Conservation (phyloP, 2,329 filamentous ascomycete genomes). For the Fusarium setosum region DNA sequence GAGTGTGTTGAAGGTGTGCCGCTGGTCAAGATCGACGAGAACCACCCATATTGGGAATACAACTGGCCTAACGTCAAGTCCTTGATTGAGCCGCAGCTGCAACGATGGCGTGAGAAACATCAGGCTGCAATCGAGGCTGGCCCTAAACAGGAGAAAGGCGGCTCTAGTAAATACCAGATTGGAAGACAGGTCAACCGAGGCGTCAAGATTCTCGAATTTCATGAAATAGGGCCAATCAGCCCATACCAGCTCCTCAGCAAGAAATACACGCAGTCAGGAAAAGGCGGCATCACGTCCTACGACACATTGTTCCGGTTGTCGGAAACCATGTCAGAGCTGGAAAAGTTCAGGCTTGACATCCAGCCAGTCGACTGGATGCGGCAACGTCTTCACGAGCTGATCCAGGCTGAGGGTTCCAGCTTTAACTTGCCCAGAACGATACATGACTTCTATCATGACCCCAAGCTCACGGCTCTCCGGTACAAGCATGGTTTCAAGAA, state of each 20-base stretch:
- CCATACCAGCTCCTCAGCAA: slow-evolving; percentile 68
- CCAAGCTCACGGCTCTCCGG: slow-evolving; percentile 61
- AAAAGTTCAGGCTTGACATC: slow-evolving; percentile 64
- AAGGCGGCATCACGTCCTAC: slow-evolving; percentile 60
- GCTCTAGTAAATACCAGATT: slow-evolving; percentile 62
- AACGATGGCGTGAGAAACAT: slow-evolving; percentile 61
- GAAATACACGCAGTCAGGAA: slow-evolving; percentile 56
- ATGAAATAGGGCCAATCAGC: slow-evolving; percentile 62
- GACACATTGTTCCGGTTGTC: slow-evolving; percentile 68
- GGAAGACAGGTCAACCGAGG: slow-evolving; percentile 68
- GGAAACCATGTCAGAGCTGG: slow-evolving; percentile 64
- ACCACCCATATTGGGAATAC: slow-evolving; percentile 67
- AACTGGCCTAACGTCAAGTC: slow-evolving; percentile 61
- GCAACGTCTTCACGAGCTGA: slow-evolving; percentile 65
- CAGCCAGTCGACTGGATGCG: slow-evolving; percentile 67
- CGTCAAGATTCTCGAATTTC: slow-evolving; percentile 62
- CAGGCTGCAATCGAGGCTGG: slow-evolving; percentile 49
- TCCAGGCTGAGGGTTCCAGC: slow-evolving; percentile 53
- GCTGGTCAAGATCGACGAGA: slow-evolving; percentile 60
- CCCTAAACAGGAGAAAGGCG: slow-evolving; percentile 47
- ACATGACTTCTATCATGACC: slow-evolving; percentile 67
- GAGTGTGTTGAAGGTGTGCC: slow-evolving; percentile 65
- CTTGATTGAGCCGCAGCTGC: slow-evolving; percentile 56
- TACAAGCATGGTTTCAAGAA: slow-evolving; percentile 66
- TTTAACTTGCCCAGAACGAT: slow-evolving; percentile 65